Percentiles rank a stretch among this genome's conserved stretches.
Evolutionary conservation across 805 yeast genomes (phyloP).

Genomic region (Candida ortonii): DNA sequence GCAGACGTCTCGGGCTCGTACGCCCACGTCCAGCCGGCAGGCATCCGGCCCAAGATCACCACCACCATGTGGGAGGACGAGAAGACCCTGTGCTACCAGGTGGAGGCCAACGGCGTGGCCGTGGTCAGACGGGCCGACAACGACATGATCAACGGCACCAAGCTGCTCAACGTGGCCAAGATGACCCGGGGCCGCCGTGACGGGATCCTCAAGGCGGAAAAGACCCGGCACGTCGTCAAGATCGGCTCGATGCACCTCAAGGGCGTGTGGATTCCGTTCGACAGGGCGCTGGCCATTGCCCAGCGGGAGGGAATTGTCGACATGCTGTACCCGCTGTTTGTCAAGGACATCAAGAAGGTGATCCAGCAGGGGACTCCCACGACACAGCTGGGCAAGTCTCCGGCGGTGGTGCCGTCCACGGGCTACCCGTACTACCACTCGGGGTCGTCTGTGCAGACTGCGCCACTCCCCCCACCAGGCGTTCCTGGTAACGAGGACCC

Average conservation of each 20-base stretch:
- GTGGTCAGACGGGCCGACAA: conserved; percentile 70
- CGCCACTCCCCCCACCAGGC: no score
- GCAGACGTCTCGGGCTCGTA: conserved; percentile 6
- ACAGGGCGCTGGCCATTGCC: conserved; percentile 66
- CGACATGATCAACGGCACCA: conserved; percentile 71
- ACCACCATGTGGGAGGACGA: conserved; percentile 80
- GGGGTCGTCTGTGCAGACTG: conserved; percentile 9
- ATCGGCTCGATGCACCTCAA: conserved; percentile 74
- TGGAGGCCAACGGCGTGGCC: conserved; percentile 63
- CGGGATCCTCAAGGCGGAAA: conserved; percentile 65
- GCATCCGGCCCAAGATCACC: conserved; percentile 45
- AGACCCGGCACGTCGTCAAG: conserved; percentile 65
- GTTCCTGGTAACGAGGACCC: no score
- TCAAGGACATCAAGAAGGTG: conserved; percentile 57
- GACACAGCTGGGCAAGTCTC: conserved; percentile 21
- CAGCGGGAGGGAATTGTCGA: conserved; percentile 65
- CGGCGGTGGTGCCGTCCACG: conserved; percentile 6
- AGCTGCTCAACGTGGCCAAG: conserved; percentile 63
- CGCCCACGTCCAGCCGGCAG: conserved; percentile 32
- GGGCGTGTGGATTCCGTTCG: conserved; percentile 77
- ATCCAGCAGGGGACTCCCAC: conserved; percentile 39
- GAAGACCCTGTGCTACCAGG: conserved; percentile 68
- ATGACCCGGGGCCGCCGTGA: conserved; percentile 74
- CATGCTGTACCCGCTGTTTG: conserved; percentile 55
- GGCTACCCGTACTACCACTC: conserved; percentile 14